phyloP scores from a whole-genome alignment of 176 grass and related monocot species.

The Cenchrus americanus region DNA sequence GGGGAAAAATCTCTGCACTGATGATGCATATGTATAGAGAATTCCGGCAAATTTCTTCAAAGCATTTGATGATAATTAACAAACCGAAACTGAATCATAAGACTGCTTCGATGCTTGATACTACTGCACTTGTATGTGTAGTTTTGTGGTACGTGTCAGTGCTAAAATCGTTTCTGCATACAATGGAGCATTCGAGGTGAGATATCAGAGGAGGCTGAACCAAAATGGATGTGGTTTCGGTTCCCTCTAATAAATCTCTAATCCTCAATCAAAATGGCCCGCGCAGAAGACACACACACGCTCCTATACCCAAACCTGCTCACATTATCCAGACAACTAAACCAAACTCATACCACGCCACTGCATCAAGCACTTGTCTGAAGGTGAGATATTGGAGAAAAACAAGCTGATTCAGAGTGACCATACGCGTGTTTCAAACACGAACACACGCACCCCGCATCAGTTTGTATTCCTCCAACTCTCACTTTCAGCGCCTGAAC shows the following conservation, averaged over 20 bases:
- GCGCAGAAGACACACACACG: not conserved
- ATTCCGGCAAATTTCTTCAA: too few relatives aligned
- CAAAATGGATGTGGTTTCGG: conserved; percentile 23
- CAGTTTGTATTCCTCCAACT: conserved; percentile 58
- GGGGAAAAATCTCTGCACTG: too few relatives aligned
- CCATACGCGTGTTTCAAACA: not conserved
- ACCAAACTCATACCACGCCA: not conserved
- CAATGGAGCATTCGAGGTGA: conserved; percentile 8
- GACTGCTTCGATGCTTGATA: too few relatives aligned
- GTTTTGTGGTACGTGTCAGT: not conserved
- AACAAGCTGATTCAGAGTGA: conserved; percentile 42
- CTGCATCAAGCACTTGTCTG: conserved; percentile 27
- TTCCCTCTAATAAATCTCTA: conserved; percentile 25
- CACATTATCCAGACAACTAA: not conserved
- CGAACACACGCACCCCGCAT: not conserved
- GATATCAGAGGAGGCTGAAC: conserved; percentile 60
- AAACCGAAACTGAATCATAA: not conserved
- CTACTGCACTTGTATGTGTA: too few relatives aligned
- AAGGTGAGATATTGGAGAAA: conserved; percentile 56
- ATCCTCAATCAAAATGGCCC: conserved; percentile 42
- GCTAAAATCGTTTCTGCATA: not conserved
- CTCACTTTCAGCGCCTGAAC: conserved; percentile 45
- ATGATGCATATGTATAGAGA: too few relatives aligned
- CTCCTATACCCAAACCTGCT: not conserved
- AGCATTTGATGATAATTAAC: not conserved